Evolutionary conservation across 2,329 filamentous ascomycete genomes (phyloP).

Genomic region (Colletotrichum trifolii): DNA sequence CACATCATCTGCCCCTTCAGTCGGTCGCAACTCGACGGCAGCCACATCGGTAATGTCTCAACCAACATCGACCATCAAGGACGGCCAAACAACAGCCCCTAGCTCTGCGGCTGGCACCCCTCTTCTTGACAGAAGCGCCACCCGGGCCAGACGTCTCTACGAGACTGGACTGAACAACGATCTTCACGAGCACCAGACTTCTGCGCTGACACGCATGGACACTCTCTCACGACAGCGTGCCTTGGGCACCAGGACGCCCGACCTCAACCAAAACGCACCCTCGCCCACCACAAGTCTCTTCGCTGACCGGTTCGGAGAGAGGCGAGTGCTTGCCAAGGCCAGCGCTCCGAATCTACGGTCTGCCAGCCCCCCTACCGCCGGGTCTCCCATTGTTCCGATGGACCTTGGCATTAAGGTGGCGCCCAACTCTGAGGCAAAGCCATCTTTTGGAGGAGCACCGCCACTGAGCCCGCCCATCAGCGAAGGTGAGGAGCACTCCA

Average conservation of each 20-base stretch:
- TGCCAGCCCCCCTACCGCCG: conserved; percentile 58
- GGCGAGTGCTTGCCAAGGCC: conserved; percentile 62
- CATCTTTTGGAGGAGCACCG: conserved; percentile 47
- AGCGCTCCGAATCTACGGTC: conserved; percentile 78
- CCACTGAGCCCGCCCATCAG: conserved; percentile 70
- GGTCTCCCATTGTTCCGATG: conserved; percentile 50
- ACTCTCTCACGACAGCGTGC: conserved; percentile 75
- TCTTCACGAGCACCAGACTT: conserved; percentile 81
- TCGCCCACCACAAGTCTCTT: conserved; percentile 58
- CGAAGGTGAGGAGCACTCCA: conserved; percentile 74
- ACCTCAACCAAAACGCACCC: conserved; percentile 57
- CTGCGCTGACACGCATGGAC: conserved; percentile 82
- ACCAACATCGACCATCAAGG: conserved; percentile 62
- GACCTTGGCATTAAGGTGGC: conserved; percentile 38
- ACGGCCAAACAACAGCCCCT: conserved; percentile 55
- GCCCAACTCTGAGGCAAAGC: conserved; percentile 42
- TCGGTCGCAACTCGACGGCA: conserved; percentile 82
- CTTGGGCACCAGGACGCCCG: conserved; percentile 60
- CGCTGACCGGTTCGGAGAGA: conserved; percentile 59
- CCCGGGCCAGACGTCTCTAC: conserved; percentile 81
- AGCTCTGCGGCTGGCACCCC: conserved; percentile 51
- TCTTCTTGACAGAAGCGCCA: conserved; percentile 71
- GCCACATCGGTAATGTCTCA: conserved; percentile 91
- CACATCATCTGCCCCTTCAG: conserved; percentile 74
- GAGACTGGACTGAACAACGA: conserved; percentile 85